These are phyloP conservation scores for Ilyonectria robusta DNA, from an alignment of 2,329 filamentous ascomycete species.

Conservation along the genomic window DNA sequence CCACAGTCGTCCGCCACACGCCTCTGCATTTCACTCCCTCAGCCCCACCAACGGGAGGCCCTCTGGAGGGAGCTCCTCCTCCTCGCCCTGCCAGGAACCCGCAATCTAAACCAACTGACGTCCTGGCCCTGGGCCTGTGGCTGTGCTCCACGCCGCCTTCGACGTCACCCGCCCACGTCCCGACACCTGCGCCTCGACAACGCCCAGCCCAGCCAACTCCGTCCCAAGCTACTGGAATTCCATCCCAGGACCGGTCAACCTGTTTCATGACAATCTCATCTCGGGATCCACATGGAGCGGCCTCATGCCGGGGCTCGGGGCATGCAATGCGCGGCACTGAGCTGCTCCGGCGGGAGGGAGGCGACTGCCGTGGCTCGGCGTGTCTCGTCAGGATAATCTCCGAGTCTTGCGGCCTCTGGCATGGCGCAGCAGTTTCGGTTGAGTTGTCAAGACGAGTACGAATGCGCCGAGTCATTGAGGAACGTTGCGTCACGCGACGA, in stretches of 20 bases:
- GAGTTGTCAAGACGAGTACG: conserved; percentile 1
- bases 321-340: background rate
- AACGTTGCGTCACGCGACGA: background rate
- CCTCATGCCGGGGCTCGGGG: background rate
- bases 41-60: conserved; percentile 21
- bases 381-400: conserved; percentile 15
- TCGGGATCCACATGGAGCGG: conserved; percentile 1
- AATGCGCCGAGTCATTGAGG: conserved; percentile 8
- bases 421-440: conserved; percentile 25
- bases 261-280: background rate
- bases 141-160: conserved; percentile 21
- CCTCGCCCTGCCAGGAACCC: conserved; percentile 4
- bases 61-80: conserved; percentile 15
- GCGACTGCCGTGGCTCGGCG: conserved; percentile 12
- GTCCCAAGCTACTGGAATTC: conserved; percentile 8
- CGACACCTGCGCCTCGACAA: conserved; percentile 15
- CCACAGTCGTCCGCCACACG: conserved; percentile 17
- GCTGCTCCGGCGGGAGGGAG: background rate
- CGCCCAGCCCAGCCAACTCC: background rate
- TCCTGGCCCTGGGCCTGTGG: conserved; percentile 12
- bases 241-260: conserved; percentile 3
- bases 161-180: conserved; percentile 14
- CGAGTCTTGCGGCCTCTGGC: conserved; percentile 15
- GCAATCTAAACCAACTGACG: background rate
- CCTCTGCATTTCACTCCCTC: conserved; percentile 1